Percentiles rank a stretch among this genome's conserved stretches.
These are phyloP conservation scores for Rhizoclosmatium sp. DNA, from an alignment of 192 early-diverging fungal species.

Conservation along the genomic window DNA sequence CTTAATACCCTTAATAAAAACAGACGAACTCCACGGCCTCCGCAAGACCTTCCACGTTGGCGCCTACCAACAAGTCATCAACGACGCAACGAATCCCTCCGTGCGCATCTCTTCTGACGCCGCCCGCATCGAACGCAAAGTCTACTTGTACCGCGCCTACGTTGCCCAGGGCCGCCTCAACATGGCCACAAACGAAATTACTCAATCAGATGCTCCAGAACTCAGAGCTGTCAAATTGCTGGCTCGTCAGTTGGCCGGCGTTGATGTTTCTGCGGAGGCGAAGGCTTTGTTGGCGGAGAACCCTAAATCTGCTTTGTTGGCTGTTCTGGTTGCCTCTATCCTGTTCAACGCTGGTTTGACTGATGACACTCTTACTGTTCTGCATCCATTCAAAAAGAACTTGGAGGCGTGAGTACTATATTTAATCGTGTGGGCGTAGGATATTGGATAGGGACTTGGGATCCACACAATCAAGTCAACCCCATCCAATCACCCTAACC, in stretches of 20 bases:
- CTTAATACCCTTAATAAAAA: background rate
- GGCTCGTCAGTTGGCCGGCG: slow-evolving; percentile 49
- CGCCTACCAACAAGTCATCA: slow-evolving; percentile 74
- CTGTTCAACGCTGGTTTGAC: slow-evolving; percentile 63
- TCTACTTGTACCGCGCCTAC: slow-evolving; percentile 81
- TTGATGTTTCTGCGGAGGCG: slow-evolving; percentile 45
- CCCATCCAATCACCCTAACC: background rate
- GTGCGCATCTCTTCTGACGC: slow-evolving; percentile 36
- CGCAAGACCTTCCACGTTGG: slow-evolving; percentile 66
- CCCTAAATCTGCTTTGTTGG: slow-evolving; percentile 56
- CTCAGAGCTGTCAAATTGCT: slow-evolving; percentile 74
- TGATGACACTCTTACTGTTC: slow-evolving; percentile 76
- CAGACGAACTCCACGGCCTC: slow-evolving; percentile 49
- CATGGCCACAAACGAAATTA: slow-evolving; percentile 62
- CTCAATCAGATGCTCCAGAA: slow-evolving; percentile 52
- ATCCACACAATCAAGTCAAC: no score
- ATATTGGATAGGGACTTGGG: no score
- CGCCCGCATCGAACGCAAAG: slow-evolving; percentile 58
- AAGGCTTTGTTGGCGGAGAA: slow-evolving; percentile 47
- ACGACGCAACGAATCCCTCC: slow-evolving; percentile 59
- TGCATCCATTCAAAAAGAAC: slow-evolving; percentile 75
- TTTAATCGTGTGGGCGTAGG: no score
- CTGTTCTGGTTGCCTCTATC: slow-evolving; percentile 70
- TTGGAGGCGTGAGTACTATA: slow-evolving; percentile 75
- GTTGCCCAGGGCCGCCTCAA: slow-evolving; percentile 79